A percentile compares a stretch with the other conserved stretches of the same genome.
These are phyloP conservation scores for Calonectria hawksworthii DNA, from an alignment of 2,329 filamentous ascomycete genomes.

Conservation along the genomic window DNA sequence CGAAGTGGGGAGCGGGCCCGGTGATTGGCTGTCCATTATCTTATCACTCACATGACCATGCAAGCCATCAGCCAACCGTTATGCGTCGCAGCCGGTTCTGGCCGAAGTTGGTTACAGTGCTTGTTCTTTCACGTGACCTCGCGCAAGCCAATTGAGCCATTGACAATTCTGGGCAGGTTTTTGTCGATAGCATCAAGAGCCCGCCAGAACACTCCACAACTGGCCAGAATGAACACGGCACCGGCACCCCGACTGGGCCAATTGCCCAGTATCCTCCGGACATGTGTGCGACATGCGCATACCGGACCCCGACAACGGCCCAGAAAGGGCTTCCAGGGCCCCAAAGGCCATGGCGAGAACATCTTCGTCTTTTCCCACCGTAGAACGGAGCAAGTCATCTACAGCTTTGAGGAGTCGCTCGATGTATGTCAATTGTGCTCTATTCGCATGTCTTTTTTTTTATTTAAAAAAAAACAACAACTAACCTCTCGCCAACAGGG, in stretches of 20 bases:
- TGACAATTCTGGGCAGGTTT: constrained; percentile 41
- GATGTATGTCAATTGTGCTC: constrained; percentile 54
- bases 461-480: too few relatives aligned
- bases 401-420: constrained; percentile 62
- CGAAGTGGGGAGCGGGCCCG: constrained; percentile 37
- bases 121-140: constrained; percentile 42
- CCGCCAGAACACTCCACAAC: constrained; percentile 40
- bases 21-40: constrained; percentile 41
- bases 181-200: constrained; percentile 34
- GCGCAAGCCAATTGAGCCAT: constrained; percentile 27
- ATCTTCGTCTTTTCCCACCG: constrained; percentile 70
- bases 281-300: constrained; percentile 57
- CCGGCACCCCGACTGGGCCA: constrained; percentile 54
- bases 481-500: constrained; percentile 44
- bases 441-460: neutral
- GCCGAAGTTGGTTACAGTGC: neutral
- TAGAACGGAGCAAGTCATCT: constrained; percentile 64
- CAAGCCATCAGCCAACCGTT: constrained; percentile 11
- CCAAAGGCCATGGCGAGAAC: constrained; percentile 66
- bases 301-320: constrained; percentile 39
- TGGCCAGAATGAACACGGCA: constrained; percentile 55
- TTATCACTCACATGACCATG: constrained; percentile 46
- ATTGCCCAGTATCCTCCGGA: constrained; percentile 58
- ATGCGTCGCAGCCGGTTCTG: constrained; percentile 4
- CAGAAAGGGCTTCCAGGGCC: constrained; percentile 43